Base-by-base conservation (phyloP, 1,139 yeast genomes). In the Scheffersomyces illinoinensis region DNA sequence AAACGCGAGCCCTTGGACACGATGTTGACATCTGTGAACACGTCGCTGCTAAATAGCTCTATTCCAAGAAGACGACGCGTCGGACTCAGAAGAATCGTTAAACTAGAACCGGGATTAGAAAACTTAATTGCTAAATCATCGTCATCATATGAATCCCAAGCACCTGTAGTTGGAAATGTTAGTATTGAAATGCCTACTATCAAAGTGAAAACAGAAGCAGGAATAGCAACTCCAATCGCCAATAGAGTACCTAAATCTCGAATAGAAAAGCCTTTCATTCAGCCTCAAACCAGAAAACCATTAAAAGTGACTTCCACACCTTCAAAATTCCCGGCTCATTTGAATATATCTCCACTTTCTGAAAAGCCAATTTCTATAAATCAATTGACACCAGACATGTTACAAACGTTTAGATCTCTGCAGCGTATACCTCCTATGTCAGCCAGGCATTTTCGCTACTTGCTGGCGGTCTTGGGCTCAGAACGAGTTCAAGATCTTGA, bases 71-170 rank as follows among this genome's bases (percentile, higher is more conserved):
- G n/a, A 8, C 21, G 51, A 48, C 21, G 26, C 17, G 51, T 48
- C 8, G 51, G 51, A 20, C 51, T 48, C 24, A 21, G 26, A 48
- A 48, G 51, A 48, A n/a, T 19, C 2, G 10, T 48, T 10, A 48
- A 48, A 24, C 7, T 20, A 19, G 51, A 48, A 8, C 51, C 51
- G n/a, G 51, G 26, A 12, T 4, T 3, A 2, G 43, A 33, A 12
- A 10, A 12, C 43, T 33, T 17, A 33, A 33, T 33, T 10, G 17
- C 43, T 33, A 33, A 33, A 10, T 33, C 43, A 33, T 10, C 43
- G 5, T 10, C 43, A 2, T 33, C 43, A 33, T 4, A 12, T 57
- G 59, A 55, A 43, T 61, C 59, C 49, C 66, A 55, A 49, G 54
- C 52, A 23, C 47, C 14, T 54, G 59, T 47, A 55, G 55, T 47